Evolutionary conservation across 176 grass and related monocot species (phyloP), one percentile per base, ranked within the genome.

Genomic region (Hyparrhenia diplandra): DNA sequence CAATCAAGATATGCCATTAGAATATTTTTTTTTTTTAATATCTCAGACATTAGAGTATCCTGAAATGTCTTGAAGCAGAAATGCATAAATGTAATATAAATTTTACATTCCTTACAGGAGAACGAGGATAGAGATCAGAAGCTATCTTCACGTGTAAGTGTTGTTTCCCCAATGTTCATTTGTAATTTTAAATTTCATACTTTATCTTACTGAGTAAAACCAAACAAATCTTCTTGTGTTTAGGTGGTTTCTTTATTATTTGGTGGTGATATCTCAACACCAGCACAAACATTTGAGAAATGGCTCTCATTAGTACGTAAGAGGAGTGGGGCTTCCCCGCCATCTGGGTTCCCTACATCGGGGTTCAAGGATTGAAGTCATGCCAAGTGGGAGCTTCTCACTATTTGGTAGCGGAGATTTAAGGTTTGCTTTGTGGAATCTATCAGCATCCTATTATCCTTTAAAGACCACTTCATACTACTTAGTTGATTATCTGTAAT

Each of bases 231-330:
- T 94, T 2, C 72, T 78, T 72, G 21, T 80, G 21, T 71, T 69
- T 79, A 98, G 95, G 92, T 94, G 77, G 86, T 95, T 74, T 98
- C 90, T 8, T 83, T 93, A 73, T 80, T 98, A 23, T 89, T 92
- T 81, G 86, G 92, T 64, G 90, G 93, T 43, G 92, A 94, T 47
- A 79, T 79, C 45, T 70, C 85, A 51, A 75, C 86, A 55, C 81
- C 89, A 8, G 92, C 42, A 5, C 96, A 93, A 17, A 73, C 86
- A 54, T 93, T 93, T 8, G 92, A 98, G 82, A 93, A 87, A 91
- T 98, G 96, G 96, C 43, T 98, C 20, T 83, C 86, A 2, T 28
- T 98, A 69, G 96, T 98, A 60, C 96, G 92, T 89, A 93, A 84
- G 55, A 77, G 90, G 34, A 95, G 86, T 63, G 90, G 86, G n/a